Evolutionary conservation across 768 basidiomycete genomes (phyloP), one percentile per base, ranked within the genome.

Genomic region (Lentinula detonsa): DNA sequence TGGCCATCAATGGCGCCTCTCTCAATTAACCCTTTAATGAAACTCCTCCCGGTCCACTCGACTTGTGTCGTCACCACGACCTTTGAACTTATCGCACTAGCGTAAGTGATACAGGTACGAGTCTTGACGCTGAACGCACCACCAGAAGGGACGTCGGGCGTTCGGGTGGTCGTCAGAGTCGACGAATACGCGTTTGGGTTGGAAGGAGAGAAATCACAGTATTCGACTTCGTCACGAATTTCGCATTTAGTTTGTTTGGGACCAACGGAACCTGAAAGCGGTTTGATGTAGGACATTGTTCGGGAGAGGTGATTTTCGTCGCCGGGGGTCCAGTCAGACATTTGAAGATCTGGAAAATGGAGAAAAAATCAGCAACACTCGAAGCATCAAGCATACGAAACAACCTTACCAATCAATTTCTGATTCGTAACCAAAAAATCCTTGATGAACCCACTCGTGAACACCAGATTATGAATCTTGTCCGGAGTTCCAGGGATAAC

Each of bases 1-100:
- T 98, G 96, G 4, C 96, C 96, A 13, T 96, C 94, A 37, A 98
- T 86, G 10, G 85, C 88, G 1, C 91, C 93, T 64, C 83, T 86
- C 70, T 98, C 95, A 64, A 98, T 98, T 65, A 99, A 91, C 59
- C 93, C 95, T 75, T 92, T 96, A 73, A 99, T 95, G 75, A 98
- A 98, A 74, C 93, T 95, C 66, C 94, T 82, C 48, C 95, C 95
- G 0, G 92, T 93, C 95, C 96, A 99, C 62, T 98, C 95, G 1
- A 98, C 92, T 64, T 90, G 85, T 4, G 91, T 93, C 45, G 93
- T 95, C 3, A 98, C 92, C 10, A 95, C 64, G 13, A 99, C 85
- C 61, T 81, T 85, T 5, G 90, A 90, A 23, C 87, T 83, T 56
- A 89, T 81, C 3, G 82, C 75, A 56, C 89, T 88, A 10, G 93